Percentiles rank a stretch among this genome's conserved stretches.
These are phyloP conservation scores for Fusarium zealandicum DNA, from an alignment of 2,329 filamentous ascomycete genomes.

Conservation along the genomic window DNA sequence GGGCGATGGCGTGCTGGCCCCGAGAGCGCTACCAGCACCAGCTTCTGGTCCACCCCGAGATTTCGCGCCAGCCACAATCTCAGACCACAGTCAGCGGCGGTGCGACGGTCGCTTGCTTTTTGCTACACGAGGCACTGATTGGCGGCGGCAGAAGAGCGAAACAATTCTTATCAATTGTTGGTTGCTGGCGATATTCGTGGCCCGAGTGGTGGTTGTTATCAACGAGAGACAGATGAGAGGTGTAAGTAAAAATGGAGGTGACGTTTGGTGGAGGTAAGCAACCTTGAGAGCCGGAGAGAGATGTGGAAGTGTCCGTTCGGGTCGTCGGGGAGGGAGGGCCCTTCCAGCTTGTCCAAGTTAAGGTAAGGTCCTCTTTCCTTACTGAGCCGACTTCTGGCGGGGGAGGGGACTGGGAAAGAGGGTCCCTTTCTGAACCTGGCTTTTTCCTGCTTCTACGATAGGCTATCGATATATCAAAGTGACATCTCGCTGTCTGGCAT, in stretches of 20 bases:
- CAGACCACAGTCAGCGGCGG: constrained; percentile 31
- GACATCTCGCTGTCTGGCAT: background rate
- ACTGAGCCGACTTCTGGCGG: constrained; percentile 14
- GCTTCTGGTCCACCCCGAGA: constrained; percentile 32
- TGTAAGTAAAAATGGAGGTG: constrained; percentile 22
- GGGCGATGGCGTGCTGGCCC: constrained; percentile 42
- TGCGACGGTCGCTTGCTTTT: constrained; percentile 18
- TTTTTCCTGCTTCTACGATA: constrained; percentile 1
- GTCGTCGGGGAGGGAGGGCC: constrained; percentile 37
- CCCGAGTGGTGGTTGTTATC: background rate
- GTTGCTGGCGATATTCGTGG: constrained; percentile 4
- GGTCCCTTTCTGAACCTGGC: constrained; percentile 2
- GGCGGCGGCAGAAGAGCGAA: constrained; percentile 16
- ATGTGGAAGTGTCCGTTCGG: constrained; percentile 20
- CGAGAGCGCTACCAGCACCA: constrained; percentile 28
- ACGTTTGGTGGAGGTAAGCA: constrained; percentile 30
- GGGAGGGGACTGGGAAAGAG: constrained; percentile 26
- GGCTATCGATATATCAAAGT: background rate
- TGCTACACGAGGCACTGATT: constrained; percentile 18
- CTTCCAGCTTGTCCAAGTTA: constrained; percentile 3
- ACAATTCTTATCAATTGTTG: constrained; percentile 16
- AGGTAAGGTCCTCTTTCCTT: constrained; percentile 14
- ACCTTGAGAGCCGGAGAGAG: constrained; percentile 5
- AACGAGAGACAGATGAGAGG: background rate
- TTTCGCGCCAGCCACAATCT: constrained; percentile 22